Conservation (phyloP, 2,329 filamentous ascomycete genomes). For the Cordyceps javanica region DNA sequence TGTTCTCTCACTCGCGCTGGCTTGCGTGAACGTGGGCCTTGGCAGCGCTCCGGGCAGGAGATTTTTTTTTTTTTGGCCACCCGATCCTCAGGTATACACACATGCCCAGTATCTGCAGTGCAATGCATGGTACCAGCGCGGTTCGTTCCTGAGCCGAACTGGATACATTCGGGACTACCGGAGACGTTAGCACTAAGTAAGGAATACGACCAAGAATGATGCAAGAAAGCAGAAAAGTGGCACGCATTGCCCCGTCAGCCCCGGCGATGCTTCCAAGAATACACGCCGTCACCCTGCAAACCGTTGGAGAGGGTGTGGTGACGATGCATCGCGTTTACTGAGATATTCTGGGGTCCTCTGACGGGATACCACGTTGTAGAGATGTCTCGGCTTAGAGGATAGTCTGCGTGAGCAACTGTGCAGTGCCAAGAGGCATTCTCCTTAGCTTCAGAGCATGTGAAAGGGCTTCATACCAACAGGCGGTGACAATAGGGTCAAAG, state of each 20-base stretch:
- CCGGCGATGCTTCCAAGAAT: slow-evolving; percentile 7
- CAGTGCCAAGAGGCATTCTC: not conserved
- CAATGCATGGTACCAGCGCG: too few relatives aligned
- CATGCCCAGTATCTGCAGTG: not conserved
- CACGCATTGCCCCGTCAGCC: not conserved
- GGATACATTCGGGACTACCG: not conserved
- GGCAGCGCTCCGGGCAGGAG: not conserved
- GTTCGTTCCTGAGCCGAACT: not conserved
- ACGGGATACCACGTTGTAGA: slow-evolving; percentile 7
- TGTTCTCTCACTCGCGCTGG: slow-evolving; percentile 1
- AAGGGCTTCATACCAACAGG: slow-evolving; percentile 13
- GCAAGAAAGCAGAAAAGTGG: not conserved
- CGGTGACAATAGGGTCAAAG: slow-evolving; percentile 15
- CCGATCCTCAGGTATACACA: not conserved
- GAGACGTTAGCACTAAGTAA: not conserved
- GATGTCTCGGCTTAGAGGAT: not conserved
- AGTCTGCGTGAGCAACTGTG: not conserved
- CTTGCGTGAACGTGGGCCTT: slow-evolving; percentile 10
- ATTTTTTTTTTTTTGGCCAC: not conserved
- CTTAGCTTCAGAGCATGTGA: not conserved
- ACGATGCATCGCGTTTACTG: slow-evolving; percentile 9
- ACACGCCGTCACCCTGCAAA: not conserved
- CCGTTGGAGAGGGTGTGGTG: slow-evolving; percentile 6
- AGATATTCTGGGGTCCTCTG: not conserved
- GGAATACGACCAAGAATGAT: not conserved